Evolutionary conservation across 2,329 filamentous ascomycete genomes (phyloP).

Genomic region (Lasiodiplodia theobromae): DNA sequence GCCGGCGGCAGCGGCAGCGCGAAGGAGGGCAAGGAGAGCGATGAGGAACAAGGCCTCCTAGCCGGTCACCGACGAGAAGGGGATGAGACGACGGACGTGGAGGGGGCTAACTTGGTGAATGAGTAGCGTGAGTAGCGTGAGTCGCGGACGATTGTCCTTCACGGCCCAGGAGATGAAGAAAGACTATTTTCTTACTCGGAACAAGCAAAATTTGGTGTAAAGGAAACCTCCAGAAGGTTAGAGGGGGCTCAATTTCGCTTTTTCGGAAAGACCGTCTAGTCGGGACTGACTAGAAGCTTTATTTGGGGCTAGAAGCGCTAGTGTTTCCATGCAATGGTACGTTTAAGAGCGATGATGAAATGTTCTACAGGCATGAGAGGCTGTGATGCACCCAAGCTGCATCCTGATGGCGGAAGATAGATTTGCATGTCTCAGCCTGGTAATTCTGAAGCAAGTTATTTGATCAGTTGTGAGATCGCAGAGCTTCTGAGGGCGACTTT

Average conservation of each 20-base stretch:
- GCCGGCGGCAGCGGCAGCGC: neutral
- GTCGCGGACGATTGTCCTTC: neutral
- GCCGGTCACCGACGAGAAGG: neutral
- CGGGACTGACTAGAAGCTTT: neutral
- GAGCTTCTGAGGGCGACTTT: neutral
- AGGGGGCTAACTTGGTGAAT: constrained; percentile 17
- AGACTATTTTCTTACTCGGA: too few species aligned
- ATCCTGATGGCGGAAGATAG: neutral
- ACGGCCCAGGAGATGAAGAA: neutral
- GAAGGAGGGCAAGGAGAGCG: neutral
- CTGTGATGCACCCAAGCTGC: neutral
- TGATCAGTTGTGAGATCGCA: neutral
- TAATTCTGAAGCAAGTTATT: neutral
- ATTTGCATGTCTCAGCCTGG: constrained; percentile 1
- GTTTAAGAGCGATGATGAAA: neutral
- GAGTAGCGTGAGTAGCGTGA: neutral
- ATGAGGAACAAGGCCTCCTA: constrained; percentile 5
- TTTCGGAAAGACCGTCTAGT: neutral
- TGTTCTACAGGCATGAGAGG: neutral
- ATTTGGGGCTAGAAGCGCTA: neutral
- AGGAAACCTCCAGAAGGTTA: too few species aligned
- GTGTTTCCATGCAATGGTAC: neutral
- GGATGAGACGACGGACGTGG: neutral
- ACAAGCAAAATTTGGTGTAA: neutral
- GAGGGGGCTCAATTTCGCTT: neutral